These are phyloP conservation scores for Camptophora hylomeconis DNA, from an alignment of 2,329 filamentous ascomycete species.

Conservation along the genomic window DNA sequence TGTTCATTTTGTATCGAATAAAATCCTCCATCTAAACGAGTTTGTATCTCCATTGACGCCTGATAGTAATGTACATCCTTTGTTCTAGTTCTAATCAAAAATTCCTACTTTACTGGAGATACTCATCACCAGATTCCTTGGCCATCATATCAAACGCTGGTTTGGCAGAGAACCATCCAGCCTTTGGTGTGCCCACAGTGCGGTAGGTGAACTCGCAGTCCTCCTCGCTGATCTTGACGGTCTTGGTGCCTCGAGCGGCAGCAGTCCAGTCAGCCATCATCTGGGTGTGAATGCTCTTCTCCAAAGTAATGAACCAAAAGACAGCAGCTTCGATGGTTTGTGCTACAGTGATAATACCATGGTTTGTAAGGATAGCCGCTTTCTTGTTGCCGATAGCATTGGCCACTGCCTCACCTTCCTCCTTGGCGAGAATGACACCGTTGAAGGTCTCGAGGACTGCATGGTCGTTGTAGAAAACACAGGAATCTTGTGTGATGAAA, in stretches of 20 bases:
- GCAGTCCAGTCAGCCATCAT: conserved; percentile 39
- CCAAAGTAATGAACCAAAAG: conserved; percentile 41
- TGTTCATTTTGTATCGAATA: too few species aligned
- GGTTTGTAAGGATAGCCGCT: conserved; percentile 38
- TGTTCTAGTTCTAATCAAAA: conserved; percentile 1
- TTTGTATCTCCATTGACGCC: too few species aligned
- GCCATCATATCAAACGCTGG: conserved; percentile 59
- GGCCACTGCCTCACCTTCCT: conserved; percentile 42
- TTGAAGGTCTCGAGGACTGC: conserved; percentile 41
- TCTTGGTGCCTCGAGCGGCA: conserved; percentile 47
- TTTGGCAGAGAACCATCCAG: conserved; percentile 59
- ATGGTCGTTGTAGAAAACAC: conserved; percentile 36
- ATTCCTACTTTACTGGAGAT: conserved; percentile 27
- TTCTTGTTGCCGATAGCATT: conserved; percentile 38
- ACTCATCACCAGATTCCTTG: conserved; percentile 44
- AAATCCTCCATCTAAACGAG: too few species aligned
- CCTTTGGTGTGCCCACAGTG: conserved; percentile 45
- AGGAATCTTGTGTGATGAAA: conserved; percentile 33
- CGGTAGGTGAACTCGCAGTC: conserved; percentile 58
- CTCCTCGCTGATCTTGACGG: conserved; percentile 52
- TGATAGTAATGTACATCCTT: too few species aligned
- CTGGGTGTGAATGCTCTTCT: conserved; percentile 42
- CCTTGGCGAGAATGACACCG: conserved; percentile 38
- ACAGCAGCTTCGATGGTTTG: conserved; percentile 37
- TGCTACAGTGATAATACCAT: conserved; percentile 34